A percentile compares a stretch with the other conserved stretches of the same genome.
These are phyloP conservation scores for Colletotrichum lupini DNA, from an alignment of 2,329 filamentous ascomycete genomes.

Conservation along the genomic window DNA sequence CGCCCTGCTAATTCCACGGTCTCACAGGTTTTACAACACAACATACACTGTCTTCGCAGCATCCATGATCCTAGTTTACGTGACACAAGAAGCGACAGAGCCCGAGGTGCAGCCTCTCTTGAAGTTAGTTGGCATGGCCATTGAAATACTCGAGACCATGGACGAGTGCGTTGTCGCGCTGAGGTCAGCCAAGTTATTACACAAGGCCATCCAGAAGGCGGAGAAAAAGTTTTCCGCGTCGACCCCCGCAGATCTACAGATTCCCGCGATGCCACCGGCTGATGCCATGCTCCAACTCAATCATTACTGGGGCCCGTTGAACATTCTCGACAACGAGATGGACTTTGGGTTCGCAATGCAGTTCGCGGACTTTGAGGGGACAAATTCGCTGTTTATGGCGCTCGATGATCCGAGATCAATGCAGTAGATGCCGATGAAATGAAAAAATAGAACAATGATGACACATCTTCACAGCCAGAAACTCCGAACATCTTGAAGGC, in stretches of 20 bases:
- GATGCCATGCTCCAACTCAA: constrained; percentile 36
- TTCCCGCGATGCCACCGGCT: constrained; percentile 25
- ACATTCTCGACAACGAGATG: constrained; percentile 40
- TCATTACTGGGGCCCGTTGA: constrained; percentile 42
- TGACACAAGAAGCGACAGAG: constrained; percentile 38
- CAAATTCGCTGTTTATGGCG: constrained; percentile 22
- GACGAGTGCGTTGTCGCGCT: constrained; percentile 42
- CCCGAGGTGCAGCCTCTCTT: constrained; percentile 36
- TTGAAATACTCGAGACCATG: constrained; percentile 41
- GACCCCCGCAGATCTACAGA: constrained; percentile 2
- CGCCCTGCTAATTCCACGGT: neutral
- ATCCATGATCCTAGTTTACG: constrained; percentile 43
- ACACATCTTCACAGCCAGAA: neutral
- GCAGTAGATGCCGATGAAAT: neutral
- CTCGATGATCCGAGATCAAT: constrained; percentile 20
- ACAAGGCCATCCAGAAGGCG: constrained; percentile 38
- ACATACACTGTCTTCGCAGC: constrained; percentile 44
- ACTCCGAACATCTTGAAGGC: neutral
- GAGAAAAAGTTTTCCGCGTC: constrained; percentile 32
- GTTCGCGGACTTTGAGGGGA: constrained; percentile 36
- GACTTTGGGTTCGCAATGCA: constrained; percentile 39
- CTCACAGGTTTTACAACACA: constrained; percentile 44
- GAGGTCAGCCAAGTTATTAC: constrained; percentile 41
- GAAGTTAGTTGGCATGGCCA: constrained; percentile 38
- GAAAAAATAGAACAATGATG: neutral